Percentiles rank a stretch among this genome's conserved stretches.
phyloP scores from a whole-genome alignment of 192 early-diverging fungal species.

The Funneliformis mosseae region DNA sequence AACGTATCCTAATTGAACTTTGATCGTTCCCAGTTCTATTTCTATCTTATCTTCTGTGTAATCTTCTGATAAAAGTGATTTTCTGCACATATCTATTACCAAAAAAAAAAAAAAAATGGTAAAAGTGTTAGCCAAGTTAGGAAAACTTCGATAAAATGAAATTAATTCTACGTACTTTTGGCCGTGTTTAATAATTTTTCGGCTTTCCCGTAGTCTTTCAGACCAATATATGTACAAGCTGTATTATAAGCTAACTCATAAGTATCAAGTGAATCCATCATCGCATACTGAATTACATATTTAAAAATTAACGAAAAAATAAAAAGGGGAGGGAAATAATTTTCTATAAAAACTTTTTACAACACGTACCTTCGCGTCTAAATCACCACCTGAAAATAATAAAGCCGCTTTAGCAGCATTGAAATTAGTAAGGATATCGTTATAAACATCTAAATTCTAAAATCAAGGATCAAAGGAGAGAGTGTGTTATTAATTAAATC shows the following conservation, averaged over 20 bases:
- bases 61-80: constrained; percentile 50
- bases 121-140: background rate
- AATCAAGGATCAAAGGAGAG: background rate
- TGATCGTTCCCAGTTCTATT: constrained; percentile 63
- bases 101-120: constrained; percentile 6
- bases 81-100: constrained; percentile 49
- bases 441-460: constrained; percentile 44
- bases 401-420: constrained; percentile 56
- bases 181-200: constrained; percentile 56
- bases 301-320: background rate
- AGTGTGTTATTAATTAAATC: background rate
- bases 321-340: background rate
- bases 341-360: background rate
- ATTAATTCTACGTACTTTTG: constrained; percentile 46
- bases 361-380: constrained; percentile 39
- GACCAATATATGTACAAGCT: constrained; percentile 60
- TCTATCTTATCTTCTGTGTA: constrained; percentile 68
- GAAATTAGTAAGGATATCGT: constrained; percentile 56
- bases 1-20: constrained; percentile 67
- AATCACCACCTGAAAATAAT: constrained; percentile 40
- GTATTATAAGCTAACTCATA: constrained; percentile 73
- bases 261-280: constrained; percentile 42
- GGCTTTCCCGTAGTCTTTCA: constrained; percentile 56
- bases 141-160: background rate
- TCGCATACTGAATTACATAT: constrained; percentile 27